Base-by-base conservation (phyloP, 331 rosid species). In the Cydonia oblonga region DNA sequence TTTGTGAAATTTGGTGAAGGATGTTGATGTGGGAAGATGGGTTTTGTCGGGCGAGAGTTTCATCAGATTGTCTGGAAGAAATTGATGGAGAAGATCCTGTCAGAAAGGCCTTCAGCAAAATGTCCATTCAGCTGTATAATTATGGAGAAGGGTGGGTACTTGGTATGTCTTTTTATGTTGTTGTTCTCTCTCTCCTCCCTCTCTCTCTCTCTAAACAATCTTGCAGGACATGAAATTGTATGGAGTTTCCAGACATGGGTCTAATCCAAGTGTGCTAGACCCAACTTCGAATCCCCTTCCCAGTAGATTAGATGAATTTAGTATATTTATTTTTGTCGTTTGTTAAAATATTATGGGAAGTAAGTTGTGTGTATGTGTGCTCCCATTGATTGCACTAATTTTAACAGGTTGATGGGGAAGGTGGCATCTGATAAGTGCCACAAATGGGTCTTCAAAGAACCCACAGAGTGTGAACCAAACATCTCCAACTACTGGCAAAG, bases 131-230 rank as follows among this genome's bases (percentile, higher is more conserved):
- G 76, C 69, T 95, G 75, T 95, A 95, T 90, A 95, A 95, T 90
- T 95, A 95, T 83, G 99, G 99, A 90, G 99, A 95, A 91, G 99
- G 99, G 99, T 95, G 96, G 97, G 99, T 95, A 86, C 92, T 92
- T 89, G 96, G 99, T 95, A 95, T 88, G 97, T 89, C 83, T 85
- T 86, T 83, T 66, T 22, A 20, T 78, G 67, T 80, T 69, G 68
- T 76, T 77, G 73, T 29, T 83, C 32, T 14, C 4, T 12, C 54
- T 66, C 23, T 15, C n/a, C n/a, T n/a, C n/a, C n/a, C 49, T 33
- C 19, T 20, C 29, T 20, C 30, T 51, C 13, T 70, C 22, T 32
- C 68, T 44, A 20, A 24, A 12, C 33, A 29, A 38, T 33, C 20
- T 59, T 68, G 3, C 64, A 58, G 74, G 52, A 49, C 40, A 13